Evolutionary conservation across 225 moss, liverwort and hornwort species (phyloP), one percentile per base, ranked within the genome.

Genomic region (Sphagnum contortum): DNA sequence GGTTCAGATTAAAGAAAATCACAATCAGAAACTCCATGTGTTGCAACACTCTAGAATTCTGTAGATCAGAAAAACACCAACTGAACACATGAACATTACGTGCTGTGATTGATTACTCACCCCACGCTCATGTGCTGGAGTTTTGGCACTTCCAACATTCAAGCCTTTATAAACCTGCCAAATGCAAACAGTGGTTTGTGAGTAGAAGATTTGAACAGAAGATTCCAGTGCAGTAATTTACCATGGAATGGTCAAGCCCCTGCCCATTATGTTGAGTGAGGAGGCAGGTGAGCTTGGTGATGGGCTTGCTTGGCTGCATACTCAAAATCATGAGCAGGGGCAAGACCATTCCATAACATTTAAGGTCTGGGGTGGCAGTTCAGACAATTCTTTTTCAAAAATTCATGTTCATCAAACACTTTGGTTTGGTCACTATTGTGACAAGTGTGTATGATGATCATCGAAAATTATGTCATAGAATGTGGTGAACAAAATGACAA

Each of bases 111-210:
- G n/a, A 13, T 58, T 46, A 64, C 81, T 50, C 69, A 81, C 81
- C 81, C 75, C 75, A 48, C 83, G 79, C 69, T 84, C 77, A 46
- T 45, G 12, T 59, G 60, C 47, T 64, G 83, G 80, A 13, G 83
- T 84, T 70, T 84, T 84, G 57, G 83, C 83, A 56, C 83, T 84
- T 67, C 83, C 83, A 11, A 84, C 68, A 64, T 84, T 68, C 76
- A 84, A 77, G 63, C 72, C 83, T 65, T 80, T 12, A 9, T 77
- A 84, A 4, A 84, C 83, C 83, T 84, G 83, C 77, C 47, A 67
- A 58, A 58, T 58, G 58, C 57, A 12, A 12, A 58, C 58, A 58
- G 12, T 7, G 3, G 29, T 11, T 58, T 58, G 0, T 57, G 10
- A 6, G 6, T 13, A 13, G 4, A 11, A 58, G 0, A 5, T 12